Base-by-base conservation (phyloP, 345 rosid species). In the Aquilaria malaccensis region DNA sequence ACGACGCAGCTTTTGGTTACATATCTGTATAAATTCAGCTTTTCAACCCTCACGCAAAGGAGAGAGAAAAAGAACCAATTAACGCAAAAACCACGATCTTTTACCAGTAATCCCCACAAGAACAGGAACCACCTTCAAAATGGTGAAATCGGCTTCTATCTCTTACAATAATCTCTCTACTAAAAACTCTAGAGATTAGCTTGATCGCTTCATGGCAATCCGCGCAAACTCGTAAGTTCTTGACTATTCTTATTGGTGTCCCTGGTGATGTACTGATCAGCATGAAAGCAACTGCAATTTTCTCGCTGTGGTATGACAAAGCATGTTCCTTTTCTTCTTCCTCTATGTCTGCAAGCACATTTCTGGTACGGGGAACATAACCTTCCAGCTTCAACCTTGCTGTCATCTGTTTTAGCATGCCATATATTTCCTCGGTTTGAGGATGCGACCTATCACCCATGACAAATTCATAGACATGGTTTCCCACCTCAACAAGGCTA, bases 121-220 rank as follows among this genome's bases (percentile, higher is more conserved):
- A 77, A 74, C 97, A 85, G 66, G 62, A 61, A 30, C 94, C 96
- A 31, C 76, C 70, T 75, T 61, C 82, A 59, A 88, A 88, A 77
- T 86, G 96, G 70, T 91, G 96, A 83, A 85, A 91, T 60, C 92
- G 66, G 47, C 96, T 91, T n/a, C 77, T 72, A 66, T 88, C 95
- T 70, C 96, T 83, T 5, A 91, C 87, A 57, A 83, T 70, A 65
- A 91, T 80, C 84, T 86, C 86, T 67, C 90, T 57, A 11, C 45
- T 33, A 45, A 74, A 86, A 66, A 86, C 80, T 65, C 80, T 83
- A 0, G 98, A 88, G n/a, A 84, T 65, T 29, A 91, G 85, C 59
- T 83, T 88, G 52, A 91, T 86, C 13, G 83, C 92, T 37, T 68
- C 50, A 76, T 91, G 98, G 63, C 98, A 91, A 80, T 91, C 97